phyloP scores from a whole-genome alignment of 495 filamentous ascomycete species.

The Stereocaulon alpinum region DNA sequence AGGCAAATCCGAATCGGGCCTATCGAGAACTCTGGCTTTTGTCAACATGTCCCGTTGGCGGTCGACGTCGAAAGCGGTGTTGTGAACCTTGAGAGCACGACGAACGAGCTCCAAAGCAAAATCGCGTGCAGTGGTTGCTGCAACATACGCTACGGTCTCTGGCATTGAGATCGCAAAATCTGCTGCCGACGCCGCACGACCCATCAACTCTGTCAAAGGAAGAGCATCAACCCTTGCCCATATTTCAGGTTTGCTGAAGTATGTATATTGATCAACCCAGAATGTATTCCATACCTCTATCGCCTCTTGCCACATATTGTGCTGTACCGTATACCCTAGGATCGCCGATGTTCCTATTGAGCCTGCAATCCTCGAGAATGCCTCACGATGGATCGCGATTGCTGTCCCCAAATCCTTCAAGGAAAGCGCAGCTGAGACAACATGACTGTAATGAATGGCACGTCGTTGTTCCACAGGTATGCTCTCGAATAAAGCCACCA shows the following conservation, averaged over 20 bases:
- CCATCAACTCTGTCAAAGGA: slow-evolving; percentile 8
- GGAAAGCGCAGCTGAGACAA: slow-evolving; percentile 25
- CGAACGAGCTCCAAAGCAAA: slow-evolving; percentile 17
- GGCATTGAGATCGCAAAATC: slow-evolving; percentile 6
- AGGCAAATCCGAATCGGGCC: background rate
- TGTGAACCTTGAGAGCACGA: background rate
- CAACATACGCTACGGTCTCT: slow-evolving; percentile 1
- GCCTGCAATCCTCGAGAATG: slow-evolving; percentile 20
- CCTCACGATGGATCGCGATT: slow-evolving; percentile 25
- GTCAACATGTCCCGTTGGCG: background rate
- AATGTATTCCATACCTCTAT: slow-evolving; percentile 15
- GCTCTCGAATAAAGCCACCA: slow-evolving; percentile 33
- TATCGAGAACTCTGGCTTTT: slow-evolving; percentile 5
- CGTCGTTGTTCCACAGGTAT: slow-evolving; percentile 28
- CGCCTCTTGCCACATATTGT: slow-evolving; percentile 28
- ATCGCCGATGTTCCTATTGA: slow-evolving; percentile 22
- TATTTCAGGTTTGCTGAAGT: slow-evolving; percentile 12
- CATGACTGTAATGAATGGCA: slow-evolving; percentile 30
- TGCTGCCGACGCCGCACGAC: slow-evolving; percentile 10
- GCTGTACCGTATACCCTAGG: slow-evolving; percentile 30
- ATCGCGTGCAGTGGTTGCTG: slow-evolving; percentile 9
- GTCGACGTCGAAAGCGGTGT: background rate
- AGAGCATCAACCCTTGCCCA: slow-evolving; percentile 18
- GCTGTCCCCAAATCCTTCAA: slow-evolving; percentile 28
- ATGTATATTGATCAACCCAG: slow-evolving; percentile 7